Percentiles rank a stretch among this genome's conserved stretches.
These are phyloP conservation scores for Lactarius vividus DNA, from an alignment of 768 basidiomycete species.

Conservation along the genomic window DNA sequence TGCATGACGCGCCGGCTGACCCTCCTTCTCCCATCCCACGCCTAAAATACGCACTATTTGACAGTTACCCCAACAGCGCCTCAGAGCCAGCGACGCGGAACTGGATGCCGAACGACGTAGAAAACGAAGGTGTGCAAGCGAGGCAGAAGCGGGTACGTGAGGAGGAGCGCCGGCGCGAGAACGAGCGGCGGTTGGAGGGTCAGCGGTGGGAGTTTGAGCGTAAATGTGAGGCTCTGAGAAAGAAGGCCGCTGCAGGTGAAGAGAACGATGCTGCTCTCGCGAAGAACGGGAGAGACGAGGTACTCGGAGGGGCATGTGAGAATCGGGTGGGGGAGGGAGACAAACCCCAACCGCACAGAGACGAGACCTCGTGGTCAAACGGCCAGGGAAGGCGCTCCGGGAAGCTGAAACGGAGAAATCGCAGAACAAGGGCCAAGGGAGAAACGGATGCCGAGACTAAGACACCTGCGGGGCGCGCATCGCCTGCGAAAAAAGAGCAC, in stretches of 20 bases:
- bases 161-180: neutral
- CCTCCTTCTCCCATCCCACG: neutral
- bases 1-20: neutral
- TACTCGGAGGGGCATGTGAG: neutral
- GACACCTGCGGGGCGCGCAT: neutral
- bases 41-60: neutral
- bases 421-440: neutral
- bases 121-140: neutral
- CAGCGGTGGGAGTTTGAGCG: constrained; percentile 15
- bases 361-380: neutral
- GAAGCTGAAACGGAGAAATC: neutral
- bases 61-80: neutral
- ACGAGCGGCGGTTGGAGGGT: constrained; percentile 11
- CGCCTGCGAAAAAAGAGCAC: neutral
- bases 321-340: neutral
- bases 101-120: neutral
- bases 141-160: too few species aligned
- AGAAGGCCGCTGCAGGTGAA: neutral
- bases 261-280: neutral
- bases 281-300: neutral
- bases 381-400: neutral
- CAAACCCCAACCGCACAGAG: neutral
- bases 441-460: neutral
- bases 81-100: neutral
- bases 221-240: constrained; percentile 5